Percentiles rank a stretch among this genome's conserved stretches.
Conservation (phyloP, 2,329 filamentous ascomycete genomes). For the Aspergillus versicolor region DNA sequence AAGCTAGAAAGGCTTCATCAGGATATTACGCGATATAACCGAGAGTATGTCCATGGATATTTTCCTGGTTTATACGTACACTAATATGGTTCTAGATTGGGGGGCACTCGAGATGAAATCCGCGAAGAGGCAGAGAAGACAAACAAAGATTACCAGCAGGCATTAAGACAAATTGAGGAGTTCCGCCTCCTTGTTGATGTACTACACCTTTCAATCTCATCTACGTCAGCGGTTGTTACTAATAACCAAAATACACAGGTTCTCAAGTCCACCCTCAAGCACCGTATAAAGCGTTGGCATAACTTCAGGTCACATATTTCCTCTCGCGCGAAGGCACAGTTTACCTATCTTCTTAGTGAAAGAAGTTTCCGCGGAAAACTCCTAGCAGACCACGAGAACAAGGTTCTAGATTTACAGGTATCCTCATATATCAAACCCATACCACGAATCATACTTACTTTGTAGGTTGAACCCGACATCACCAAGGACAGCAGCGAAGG, state of each 20-base stretch:
- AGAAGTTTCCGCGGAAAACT: slow-evolving; percentile 83
- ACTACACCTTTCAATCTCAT: slow-evolving; percentile 12
- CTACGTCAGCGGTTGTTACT: neutral
- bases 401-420: slow-evolving; percentile 74
- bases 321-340: slow-evolving; percentile 78
- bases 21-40: slow-evolving; percentile 59
- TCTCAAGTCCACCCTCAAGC: slow-evolving; percentile 60
- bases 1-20: slow-evolving; percentile 54
- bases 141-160: slow-evolving; percentile 36
- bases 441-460: slow-evolving; percentile 9
- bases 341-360: slow-evolving; percentile 84
- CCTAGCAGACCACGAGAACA: slow-evolving; percentile 71
- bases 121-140: slow-evolving; percentile 46
- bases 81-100: slow-evolving; percentile 47
- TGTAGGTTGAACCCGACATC: slow-evolving; percentile 62
- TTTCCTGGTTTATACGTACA: neutral
- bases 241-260: slow-evolving; percentile 34
- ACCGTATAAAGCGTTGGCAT: slow-evolving; percentile 74
- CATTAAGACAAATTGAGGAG: slow-evolving; percentile 39
- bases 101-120: slow-evolving; percentile 66
- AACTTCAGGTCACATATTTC: slow-evolving; percentile 83
- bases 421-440: neutral
- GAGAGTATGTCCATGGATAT: slow-evolving; percentile 37
- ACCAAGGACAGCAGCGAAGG: slow-evolving; percentile 69
- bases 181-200: slow-evolving; percentile 42